phyloP scores from a whole-genome alignment of 192 early-diverging fungal species.

The Dissophora ornata region DNA sequence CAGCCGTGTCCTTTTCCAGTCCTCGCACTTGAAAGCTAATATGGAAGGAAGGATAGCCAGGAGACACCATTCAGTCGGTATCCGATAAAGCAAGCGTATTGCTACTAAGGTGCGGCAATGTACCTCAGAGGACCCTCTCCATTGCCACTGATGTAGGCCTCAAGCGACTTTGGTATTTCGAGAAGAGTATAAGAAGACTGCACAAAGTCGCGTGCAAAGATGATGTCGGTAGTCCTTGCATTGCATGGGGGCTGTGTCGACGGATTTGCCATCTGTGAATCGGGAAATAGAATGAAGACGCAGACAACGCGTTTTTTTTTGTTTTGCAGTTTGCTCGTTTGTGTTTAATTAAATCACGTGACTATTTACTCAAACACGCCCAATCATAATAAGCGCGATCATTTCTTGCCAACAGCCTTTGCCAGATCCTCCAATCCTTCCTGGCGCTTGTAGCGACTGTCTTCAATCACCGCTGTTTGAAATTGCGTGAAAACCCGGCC shows the following conservation, averaged over 20 bases:
- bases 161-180: slow-evolving; percentile 33
- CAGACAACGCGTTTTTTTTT: background rate
- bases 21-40: slow-evolving; percentile 46
- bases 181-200: slow-evolving; percentile 36
- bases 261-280: slow-evolving; percentile 37
- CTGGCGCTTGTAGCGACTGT: slow-evolving; percentile 70
- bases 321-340: background rate
- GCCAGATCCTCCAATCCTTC: slow-evolving; percentile 67
- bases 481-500: no score
- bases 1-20: slow-evolving; percentile 41
- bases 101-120: no score
- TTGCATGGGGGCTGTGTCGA: slow-evolving; percentile 45
- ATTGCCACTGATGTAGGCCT: slow-evolving; percentile 11
- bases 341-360: background rate
- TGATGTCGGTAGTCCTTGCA: slow-evolving; percentile 44
- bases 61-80: no score
- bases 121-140: slow-evolving; percentile 19
- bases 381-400: background rate
- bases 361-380: no score
- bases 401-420: slow-evolving; percentile 47
- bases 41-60: background rate
- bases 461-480: slow-evolving; percentile 57
- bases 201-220: slow-evolving; percentile 34
- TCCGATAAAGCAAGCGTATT: no score
- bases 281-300: no score